Evolutionary conservation across 1,284 basidiomycete genomes (phyloP), one percentile per base, ranked within the genome.

Genomic region (Leccinum subspadiceum): DNA sequence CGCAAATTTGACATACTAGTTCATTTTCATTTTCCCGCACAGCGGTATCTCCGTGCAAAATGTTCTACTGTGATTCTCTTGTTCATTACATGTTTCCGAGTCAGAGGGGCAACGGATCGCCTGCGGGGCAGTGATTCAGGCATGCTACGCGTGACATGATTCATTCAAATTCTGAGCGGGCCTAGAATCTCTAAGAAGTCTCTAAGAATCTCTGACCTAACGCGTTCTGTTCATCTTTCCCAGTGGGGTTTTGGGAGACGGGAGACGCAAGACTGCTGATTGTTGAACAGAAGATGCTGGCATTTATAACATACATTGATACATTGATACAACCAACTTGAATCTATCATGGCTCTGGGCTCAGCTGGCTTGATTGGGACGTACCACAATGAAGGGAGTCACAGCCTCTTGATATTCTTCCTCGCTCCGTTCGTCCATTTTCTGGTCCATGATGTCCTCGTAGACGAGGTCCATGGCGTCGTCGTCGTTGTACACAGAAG

Each of bases 101-200:
- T 59, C n/a, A 49, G 57, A 56, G 22, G 50, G 55, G 60, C 54
- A 60, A 51, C 57, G 29, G 68, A 69, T 69, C 70, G 60, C 17
- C 44, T 54, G 37, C 49, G 41, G 33, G 29, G 17, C 39, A 51
- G 33, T n/a, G 46, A 22, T 24, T 48, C 6, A 46, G 22, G 10
- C 29, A 48, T 31, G 53, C 7, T 22, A 26, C 24, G n/a, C 12
- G 35, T 56, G 24, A 53, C 52, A 48, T 41, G 35, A 49, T 51
- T 29, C n/a, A 26, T 50, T 50, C 20, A 1, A 48, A 13, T 22
- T 44, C 17, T 20, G 44, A 20, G 44, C 44, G 44, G 17, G 5
- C 10, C 17, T 20, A 24, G 24, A 24, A 24, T 20, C 13, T 35
- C 33, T 33, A 31, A 33, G 31, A 33, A 31, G 29, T 29, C 29